Evolutionary conservation across 2,329 filamentous ascomycete genomes (phyloP).

Genomic region (Paradendryphiella salina): DNA sequence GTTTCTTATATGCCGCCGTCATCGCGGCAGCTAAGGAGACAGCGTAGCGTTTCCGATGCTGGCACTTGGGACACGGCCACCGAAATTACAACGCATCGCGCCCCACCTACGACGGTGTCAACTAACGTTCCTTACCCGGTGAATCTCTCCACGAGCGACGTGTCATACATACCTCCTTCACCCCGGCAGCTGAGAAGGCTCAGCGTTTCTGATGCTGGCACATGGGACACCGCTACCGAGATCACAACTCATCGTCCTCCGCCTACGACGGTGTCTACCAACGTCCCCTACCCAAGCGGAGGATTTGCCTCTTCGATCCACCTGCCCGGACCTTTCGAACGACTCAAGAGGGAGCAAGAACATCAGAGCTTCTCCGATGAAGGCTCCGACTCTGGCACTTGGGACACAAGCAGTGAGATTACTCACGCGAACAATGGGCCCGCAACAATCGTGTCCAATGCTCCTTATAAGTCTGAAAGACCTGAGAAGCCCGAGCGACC

Average conservation of each 20-base stretch:
- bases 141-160: background rate
- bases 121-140: slow-evolving; percentile 11
- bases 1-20: background rate
- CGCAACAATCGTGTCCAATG: slow-evolving; percentile 7
- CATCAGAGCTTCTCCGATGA: slow-evolving; percentile 11
- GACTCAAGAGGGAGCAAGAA: slow-evolving; percentile 6
- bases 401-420: slow-evolving; percentile 14
- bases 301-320: slow-evolving; percentile 5
- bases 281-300: slow-evolving; percentile 9
- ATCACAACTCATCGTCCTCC: slow-evolving; percentile 5
- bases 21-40: slow-evolving; percentile 5
- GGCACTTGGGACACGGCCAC: slow-evolving; percentile 13
- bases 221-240: slow-evolving; percentile 12
- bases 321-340: slow-evolving; percentile 9
- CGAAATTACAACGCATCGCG: slow-evolving; percentile 5
- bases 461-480: slow-evolving; percentile 3
- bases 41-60: slow-evolving; percentile 8
- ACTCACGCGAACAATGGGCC: slow-evolving; percentile 14
- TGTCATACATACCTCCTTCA: background rate
- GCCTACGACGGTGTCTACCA: slow-evolving; percentile 12
- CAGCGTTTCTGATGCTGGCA: slow-evolving; percentile 12
- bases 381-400: slow-evolving; percentile 11
- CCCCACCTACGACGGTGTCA: slow-evolving; percentile 11
- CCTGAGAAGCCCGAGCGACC: slow-evolving; percentile 2
- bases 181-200: slow-evolving; percentile 6